Evolutionary conservation across 1,284 basidiomycete genomes (phyloP), one percentile per base, ranked within the genome.

Genomic region (Ustilago trichophora): DNA sequence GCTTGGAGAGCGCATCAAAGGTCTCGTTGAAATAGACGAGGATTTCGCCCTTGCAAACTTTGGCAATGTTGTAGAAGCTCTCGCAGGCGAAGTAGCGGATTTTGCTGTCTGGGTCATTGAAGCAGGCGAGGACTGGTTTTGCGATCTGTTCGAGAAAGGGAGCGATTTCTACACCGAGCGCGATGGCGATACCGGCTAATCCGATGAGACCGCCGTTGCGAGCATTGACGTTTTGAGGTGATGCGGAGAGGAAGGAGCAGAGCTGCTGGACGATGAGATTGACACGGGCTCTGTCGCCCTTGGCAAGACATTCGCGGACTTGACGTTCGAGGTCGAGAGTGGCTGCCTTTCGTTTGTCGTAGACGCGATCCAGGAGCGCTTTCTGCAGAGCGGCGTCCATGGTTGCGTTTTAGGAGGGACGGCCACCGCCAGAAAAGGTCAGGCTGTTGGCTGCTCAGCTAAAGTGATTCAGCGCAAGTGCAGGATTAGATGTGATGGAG

Each of bases 1-100:
- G 90, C 93, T 96, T 97, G 85, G 91, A 93, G 62, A 98, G 86
- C 1, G 92, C 90, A 82, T 98, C 96, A 76, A 99, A 99, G 54
- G 97, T 92, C 59, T 95, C 92, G 80, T 99, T 98, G 84, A 98
- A 99, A 82, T 95, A 97, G 18, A 97, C 89, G 62, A 98, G 84
- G 34, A 98, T 90, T 83, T 98, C 95, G 31, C 95, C 95, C 81
- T 97, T 97, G 52, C 93, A 96, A 7, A 98, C 94, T 83, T 98
- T 97, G 29, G 82, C 80, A 74, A 99, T 96, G 83, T 99, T 99
- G 85, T 99, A 98, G 76, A 98, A 85, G 80, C 92, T 94, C 82
- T 98, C 95, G 58, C 93, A 95, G 6, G 95, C 95, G 85, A 94
- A 96, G 83, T 96, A 96, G 42, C 95, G 87, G 66, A 98, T 92